Evolutionary conservation across 2,329 filamentous ascomycete genomes (phyloP).

Genomic region (Colletotrichum sp.): DNA sequence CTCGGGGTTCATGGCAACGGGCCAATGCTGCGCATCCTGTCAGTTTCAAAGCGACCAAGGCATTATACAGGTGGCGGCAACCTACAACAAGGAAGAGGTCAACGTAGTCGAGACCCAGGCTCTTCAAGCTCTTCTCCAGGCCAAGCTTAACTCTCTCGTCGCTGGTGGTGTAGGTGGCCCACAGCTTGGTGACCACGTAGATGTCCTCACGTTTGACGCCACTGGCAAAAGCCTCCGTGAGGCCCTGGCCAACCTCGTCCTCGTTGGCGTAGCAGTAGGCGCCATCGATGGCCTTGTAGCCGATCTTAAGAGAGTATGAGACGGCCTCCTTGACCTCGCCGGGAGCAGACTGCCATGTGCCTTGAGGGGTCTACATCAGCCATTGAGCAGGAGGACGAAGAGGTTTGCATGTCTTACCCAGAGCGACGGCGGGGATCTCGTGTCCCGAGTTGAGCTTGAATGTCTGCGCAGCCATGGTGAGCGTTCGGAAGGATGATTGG

Average conservation of each 20-base stretch:
- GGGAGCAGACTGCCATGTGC: constrained; percentile 68
- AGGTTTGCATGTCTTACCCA: constrained; percentile 51
- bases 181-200: constrained; percentile 86
- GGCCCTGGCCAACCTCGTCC: constrained; percentile 79
- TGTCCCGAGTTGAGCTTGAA: constrained; percentile 71
- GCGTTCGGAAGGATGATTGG: not conserved
- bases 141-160: constrained; percentile 64
- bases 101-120: constrained; percentile 79
- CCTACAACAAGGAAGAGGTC: constrained; percentile 75
- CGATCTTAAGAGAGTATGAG: constrained; percentile 59
- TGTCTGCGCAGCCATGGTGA: constrained; percentile 55
- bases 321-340: constrained; percentile 66
- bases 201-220: constrained; percentile 79
- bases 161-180: constrained; percentile 75
- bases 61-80: not conserved
- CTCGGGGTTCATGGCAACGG: constrained; percentile 79
- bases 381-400: not conserved
- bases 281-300: constrained; percentile 70
- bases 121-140: constrained; percentile 75
- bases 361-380: constrained; percentile 36
- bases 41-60: not conserved
- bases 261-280: constrained; percentile 85
- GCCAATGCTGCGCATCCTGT: constrained; percentile 68
- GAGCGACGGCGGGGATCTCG: constrained; percentile 67
- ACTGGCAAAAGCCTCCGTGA: constrained; percentile 73